Evolutionary conservation across 768 basidiomycete genomes (phyloP).

Genomic region (Tylopilus vinaceipallidus): DNA sequence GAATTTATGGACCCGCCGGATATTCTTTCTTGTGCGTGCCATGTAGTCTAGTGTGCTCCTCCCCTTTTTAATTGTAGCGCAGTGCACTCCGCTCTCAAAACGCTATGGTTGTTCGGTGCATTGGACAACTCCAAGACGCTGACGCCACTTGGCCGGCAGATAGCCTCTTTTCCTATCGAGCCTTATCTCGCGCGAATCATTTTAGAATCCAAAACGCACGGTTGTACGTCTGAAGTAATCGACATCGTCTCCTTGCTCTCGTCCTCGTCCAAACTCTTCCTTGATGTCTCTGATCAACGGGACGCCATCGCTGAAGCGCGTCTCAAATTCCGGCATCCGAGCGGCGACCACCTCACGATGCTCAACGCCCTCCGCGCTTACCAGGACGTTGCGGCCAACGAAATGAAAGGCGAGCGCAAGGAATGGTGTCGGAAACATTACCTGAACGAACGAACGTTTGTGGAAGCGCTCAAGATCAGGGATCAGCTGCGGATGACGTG

Average conservation of each 20-base stretch:
- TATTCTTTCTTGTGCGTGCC: conserved; percentile 61
- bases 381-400: conserved; percentile 56
- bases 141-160: conserved; percentile 73
- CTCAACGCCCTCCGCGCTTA: conserved; percentile 85
- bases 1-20: conserved; percentile 91
- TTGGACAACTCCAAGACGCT: conserved; percentile 63
- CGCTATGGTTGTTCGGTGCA: conserved; percentile 78
- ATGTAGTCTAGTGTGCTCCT: no score
- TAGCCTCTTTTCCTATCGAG: conserved; percentile 93
- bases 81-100: conserved; percentile 66
- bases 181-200: conserved; percentile 77
- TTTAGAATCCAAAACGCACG: conserved; percentile 69
- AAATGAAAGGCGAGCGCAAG: conserved; percentile 45
- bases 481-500: conserved; percentile 75
- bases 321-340: conserved; percentile 74
- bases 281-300: conserved; percentile 73
- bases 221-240: conserved; percentile 76
- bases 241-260: conserved; percentile 84
- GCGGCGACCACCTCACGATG: conserved; percentile 90
- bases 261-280: conserved; percentile 75
- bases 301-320: conserved; percentile 70
- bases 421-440: conserved; percentile 87
- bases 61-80: not conserved
- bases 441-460: conserved; percentile 77
- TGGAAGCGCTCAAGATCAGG: conserved; percentile 75